These are phyloP conservation scores for Urochloa ruziziensis DNA, from an alignment of 176 grass and related monocot species.

Conservation along the genomic window DNA sequence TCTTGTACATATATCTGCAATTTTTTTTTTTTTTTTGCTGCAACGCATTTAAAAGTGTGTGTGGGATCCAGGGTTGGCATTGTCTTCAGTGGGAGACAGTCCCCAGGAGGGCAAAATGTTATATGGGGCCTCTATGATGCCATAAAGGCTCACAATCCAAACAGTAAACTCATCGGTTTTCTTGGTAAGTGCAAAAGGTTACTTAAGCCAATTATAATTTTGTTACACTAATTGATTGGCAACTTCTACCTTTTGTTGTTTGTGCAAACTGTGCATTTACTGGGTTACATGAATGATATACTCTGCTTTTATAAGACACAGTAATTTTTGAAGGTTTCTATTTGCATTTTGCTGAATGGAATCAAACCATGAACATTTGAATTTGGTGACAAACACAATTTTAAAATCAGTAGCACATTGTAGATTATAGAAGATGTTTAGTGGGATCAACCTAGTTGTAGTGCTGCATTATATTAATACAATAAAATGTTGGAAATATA, in stretches of 20 bases:
- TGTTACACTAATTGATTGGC: background rate
- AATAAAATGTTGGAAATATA: background rate
- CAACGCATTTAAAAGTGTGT: background rate
- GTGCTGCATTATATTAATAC: background rate
- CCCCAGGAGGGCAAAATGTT: conserved; percentile 90
- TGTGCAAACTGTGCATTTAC: background rate
- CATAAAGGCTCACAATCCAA: conserved; percentile 75
- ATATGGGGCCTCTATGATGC: conserved; percentile 81
- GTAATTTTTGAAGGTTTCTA: too few species aligned
- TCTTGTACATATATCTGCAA: background rate
- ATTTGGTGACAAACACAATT: background rate
- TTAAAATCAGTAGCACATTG: background rate
- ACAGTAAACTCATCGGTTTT: conserved; percentile 82
- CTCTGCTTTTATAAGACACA: background rate
- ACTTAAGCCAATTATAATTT: background rate
- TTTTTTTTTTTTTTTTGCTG: background rate
- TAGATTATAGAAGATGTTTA: background rate
- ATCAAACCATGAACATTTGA: background rate
- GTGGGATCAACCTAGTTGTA: background rate
- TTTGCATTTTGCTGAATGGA: too few species aligned
- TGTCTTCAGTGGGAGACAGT: conserved; percentile 91
- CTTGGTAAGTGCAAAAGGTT: conserved; percentile 42
- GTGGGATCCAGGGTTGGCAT: conserved; percentile 63
- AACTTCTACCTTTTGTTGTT: background rate
- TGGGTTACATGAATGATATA: background rate